Evolutionary conservation across 352 stramenopile species (phyloP), one percentile per base, ranked within the genome.

Genomic region (Phytophthora sp.): DNA sequence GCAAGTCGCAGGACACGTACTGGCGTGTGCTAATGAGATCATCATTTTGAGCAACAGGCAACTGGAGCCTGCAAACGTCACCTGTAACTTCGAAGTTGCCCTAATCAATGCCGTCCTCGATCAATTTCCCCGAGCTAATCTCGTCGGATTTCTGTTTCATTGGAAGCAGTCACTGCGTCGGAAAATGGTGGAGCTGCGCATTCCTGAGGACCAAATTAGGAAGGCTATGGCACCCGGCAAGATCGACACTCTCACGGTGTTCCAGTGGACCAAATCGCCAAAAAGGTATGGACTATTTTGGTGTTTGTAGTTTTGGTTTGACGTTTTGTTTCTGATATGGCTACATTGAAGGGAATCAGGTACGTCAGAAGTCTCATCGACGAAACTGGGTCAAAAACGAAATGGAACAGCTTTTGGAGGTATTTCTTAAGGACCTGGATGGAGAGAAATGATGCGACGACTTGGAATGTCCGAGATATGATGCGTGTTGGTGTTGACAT

Each of bases 71-170:
- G 18, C 9, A 32, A 28, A 32, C 1, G 51, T 62, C 15, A 60
- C 35, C 2, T 59, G 45, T 24, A 31, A 64, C 26, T 69, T 69
- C 20, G 61, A 24, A 2, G 2, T 23, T 0, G 61, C 11, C 0
- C 53, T 64, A 5, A 55, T 64, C 4, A 69, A 59, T 23, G 60
- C 61, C 3, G 13, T 69, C 1, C 18, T 13, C 1, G 39, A 69
- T 9, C 38, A 56, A 27, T 56, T 60, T 17, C 46, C 54, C 1
- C 2, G 20, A 0, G 39, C 60, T 15, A 42, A 54, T 12, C 20
- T 69, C 3, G 37, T 64, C 0, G 61, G 53, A 6, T 64, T 39
- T n/a, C 39, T 64, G 1, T 56, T 64, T 38, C 37, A 58, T 35
- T 53, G 32, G 46, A 64, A 59, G 7, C 45, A 64, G 39, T 30